Evolutionary conservation across 768 basidiomycete species (phyloP).

Genomic region (Cystofilobasidium bisporidii): DNA sequence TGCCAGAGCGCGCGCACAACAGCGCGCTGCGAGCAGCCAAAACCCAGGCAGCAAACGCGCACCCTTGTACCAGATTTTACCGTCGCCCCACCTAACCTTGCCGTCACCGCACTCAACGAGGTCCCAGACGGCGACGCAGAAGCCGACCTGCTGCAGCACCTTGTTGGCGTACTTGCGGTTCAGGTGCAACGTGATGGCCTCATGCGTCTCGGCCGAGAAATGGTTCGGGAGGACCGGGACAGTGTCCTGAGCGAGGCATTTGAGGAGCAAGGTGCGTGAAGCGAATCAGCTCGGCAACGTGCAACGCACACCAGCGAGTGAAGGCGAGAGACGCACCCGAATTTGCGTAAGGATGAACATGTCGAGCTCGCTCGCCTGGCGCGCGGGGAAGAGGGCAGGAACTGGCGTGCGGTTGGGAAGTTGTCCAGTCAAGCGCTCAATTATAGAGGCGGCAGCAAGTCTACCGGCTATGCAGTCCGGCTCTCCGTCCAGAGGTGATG

Average conservation of each 20-base stretch:
- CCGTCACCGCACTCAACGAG: constrained; percentile 78
- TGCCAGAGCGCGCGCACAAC: no score
- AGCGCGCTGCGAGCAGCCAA: background rate
- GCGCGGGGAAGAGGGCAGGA: no score
- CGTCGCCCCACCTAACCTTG: constrained; percentile 88
- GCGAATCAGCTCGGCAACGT: background rate
- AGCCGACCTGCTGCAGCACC: constrained; percentile 71
- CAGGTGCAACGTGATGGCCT: constrained; percentile 53
- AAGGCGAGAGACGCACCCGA: constrained; percentile 22
- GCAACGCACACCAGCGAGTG: background rate
- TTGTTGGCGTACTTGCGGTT: constrained; percentile 60
- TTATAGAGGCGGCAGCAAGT: no score
- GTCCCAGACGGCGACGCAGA: constrained; percentile 85
- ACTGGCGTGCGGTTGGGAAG: no score
- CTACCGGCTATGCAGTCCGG: no score
- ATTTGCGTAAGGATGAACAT: constrained; percentile 39
- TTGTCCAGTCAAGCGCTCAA: no score
- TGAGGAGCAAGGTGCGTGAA: no score
- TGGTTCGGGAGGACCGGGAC: constrained; percentile 79
- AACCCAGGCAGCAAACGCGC: background rate
- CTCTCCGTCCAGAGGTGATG: no score
- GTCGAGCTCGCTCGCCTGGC: background rate
- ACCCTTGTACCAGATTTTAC: constrained; percentile 79
- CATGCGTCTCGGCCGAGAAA: constrained; percentile 65
- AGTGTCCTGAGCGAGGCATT: constrained; percentile 56